Conservation (phyloP, 768 basidiomycete genomes). For the Agaricus sinodeliciosus region DNA sequence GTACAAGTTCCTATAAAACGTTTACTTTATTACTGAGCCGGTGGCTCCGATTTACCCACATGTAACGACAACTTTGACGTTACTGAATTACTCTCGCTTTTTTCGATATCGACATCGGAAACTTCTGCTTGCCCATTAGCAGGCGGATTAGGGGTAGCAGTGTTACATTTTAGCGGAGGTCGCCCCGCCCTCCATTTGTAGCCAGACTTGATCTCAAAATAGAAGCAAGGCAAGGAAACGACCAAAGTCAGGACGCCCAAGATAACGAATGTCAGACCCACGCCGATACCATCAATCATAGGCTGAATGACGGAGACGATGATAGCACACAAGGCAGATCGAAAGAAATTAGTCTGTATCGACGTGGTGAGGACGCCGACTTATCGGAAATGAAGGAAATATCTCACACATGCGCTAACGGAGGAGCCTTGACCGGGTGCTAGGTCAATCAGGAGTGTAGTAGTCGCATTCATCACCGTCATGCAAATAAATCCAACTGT, state of each 20-base stretch:
- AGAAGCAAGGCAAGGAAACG: slow-evolving; percentile 43
- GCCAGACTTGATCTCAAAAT: slow-evolving; percentile 44
- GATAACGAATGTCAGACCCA: slow-evolving; percentile 66
- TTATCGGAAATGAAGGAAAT: background rate
- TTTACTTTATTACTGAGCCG: too few relatives aligned
- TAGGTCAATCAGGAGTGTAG: slow-evolving; percentile 63
- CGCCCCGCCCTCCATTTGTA: slow-evolving; percentile 23
- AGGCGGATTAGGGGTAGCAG: too few relatives aligned
- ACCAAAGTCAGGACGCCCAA: slow-evolving; percentile 40
- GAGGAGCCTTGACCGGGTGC: slow-evolving; percentile 56
- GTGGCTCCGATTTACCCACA: too few relatives aligned
- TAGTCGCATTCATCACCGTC: slow-evolving; percentile 47
- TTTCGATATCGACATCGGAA: too few relatives aligned
- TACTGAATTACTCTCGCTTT: too few relatives aligned
- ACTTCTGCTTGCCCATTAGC: too few relatives aligned
- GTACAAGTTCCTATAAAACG: too few relatives aligned
- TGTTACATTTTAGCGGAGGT: background rate
- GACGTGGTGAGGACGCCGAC: background rate
- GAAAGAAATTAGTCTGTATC: slow-evolving; percentile 60
- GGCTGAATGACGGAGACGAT: slow-evolving; percentile 58
- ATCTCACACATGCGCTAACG: slow-evolving; percentile 63
- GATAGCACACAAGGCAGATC: slow-evolving; percentile 54
- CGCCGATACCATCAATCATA: slow-evolving; percentile 49
- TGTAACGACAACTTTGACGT: too few relatives aligned
- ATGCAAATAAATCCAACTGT: slow-evolving; percentile 45